Percentiles rank a stretch among this genome's conserved stretches.
Evolutionary conservation across 2,329 filamentous ascomycete species (phyloP).

Genomic region (Whalleya microplaca): DNA sequence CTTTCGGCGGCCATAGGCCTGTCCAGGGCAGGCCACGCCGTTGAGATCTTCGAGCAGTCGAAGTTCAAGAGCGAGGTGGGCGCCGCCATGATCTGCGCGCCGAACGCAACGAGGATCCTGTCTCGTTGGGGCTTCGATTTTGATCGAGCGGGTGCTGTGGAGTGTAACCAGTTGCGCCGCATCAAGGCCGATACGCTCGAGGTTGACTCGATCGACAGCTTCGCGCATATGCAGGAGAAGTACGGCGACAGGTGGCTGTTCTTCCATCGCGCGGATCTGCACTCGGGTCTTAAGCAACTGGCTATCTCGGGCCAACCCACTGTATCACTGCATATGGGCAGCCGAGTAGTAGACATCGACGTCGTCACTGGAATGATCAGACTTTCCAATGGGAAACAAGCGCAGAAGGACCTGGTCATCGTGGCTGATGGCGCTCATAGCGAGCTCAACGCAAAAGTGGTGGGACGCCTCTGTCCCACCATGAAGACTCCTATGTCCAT

Average conservation of each 20-base stretch:
- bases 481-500: background rate
- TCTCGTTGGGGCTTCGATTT: background rate
- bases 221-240: background rate
- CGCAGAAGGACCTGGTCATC: background rate
- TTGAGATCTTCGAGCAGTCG: background rate
- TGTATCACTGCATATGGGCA: background rate
- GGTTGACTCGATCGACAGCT: background rate
- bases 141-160: background rate
- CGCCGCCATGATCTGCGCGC: background rate
- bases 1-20: background rate
- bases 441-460: background rate
- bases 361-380: background rate
- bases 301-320: background rate
- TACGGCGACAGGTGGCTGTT: background rate
- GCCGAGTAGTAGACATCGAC: background rate
- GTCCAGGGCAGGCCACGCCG: background rate
- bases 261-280: background rate
- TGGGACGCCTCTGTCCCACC: background rate
- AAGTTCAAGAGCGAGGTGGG: background rate
- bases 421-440: background rate
- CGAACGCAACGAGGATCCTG: background rate
- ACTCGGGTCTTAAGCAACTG: background rate
- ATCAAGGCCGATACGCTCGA: background rate
- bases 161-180: background rate
- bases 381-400: background rate